phyloP scores from a whole-genome alignment of 331 rosid genomes.

The Malus hybrid region DNA sequence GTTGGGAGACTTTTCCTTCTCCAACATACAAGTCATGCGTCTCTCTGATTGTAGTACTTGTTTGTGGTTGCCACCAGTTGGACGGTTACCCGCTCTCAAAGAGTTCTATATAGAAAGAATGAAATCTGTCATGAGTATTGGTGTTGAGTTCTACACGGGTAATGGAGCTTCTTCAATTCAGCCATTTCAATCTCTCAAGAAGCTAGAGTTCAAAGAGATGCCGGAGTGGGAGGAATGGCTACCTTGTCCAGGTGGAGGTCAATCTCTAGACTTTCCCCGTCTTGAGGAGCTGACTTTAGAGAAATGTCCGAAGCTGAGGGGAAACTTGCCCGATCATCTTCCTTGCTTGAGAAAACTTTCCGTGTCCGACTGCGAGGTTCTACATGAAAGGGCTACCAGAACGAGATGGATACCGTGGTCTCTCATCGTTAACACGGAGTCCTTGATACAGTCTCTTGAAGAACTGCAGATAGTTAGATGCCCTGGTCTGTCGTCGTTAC shows the following conservation, averaged over 20 bases:
- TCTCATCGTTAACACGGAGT: neutral
- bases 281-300: neutral
- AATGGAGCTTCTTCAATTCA: neutral
- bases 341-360: neutral
- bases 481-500: neutral
- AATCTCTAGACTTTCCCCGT: neutral
- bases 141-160: neutral
- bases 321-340: neutral
- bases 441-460: neutral
- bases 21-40: neutral
- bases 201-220: neutral
- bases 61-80: neutral
- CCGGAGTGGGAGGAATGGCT: neutral
- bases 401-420: too few species aligned
- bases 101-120: rapidly evolving
- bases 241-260: too few species aligned
- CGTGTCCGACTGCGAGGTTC: neutral
- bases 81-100: neutral
- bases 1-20: neutral
- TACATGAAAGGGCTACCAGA: neutral
- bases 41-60: neutral
- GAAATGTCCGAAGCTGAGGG: neutral
- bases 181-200: neutral
- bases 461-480: neutral
- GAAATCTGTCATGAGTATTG: neutral